These are phyloP conservation scores for Stentor roeselii DNA, from an alignment of 73 alveolate genomes.

Conservation along the genomic window DNA sequence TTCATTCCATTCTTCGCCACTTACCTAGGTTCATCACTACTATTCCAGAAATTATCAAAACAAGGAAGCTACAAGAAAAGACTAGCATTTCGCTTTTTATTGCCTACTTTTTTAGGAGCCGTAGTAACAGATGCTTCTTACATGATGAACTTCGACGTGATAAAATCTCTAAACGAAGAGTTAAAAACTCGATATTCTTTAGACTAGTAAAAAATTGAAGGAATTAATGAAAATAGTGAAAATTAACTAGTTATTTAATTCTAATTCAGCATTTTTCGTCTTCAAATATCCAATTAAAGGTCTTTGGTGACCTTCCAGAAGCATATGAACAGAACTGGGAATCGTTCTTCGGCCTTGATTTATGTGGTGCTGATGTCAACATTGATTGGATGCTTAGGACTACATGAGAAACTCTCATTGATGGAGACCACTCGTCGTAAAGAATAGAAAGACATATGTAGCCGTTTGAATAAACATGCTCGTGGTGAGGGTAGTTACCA, in stretches of 20 bases:
- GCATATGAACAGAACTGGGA: slow-evolving; percentile 52
- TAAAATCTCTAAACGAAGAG: no score
- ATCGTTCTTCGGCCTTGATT: slow-evolving; percentile 77
- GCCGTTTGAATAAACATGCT: slow-evolving; percentile 97
- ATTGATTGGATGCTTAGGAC: slow-evolving; percentile 81
- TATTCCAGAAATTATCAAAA: no score
- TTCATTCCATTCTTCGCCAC: no score
- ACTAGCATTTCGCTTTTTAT: no score
- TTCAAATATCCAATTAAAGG: slow-evolving; percentile 72
- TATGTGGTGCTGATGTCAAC: slow-evolving; percentile 81
- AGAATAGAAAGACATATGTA: slow-evolving; percentile 87
- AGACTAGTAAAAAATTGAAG: no score
- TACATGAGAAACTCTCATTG: slow-evolving; percentile 85
- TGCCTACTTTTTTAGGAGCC: no score
- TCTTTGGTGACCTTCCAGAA: slow-evolving; percentile 74
- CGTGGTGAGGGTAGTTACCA: slow-evolving; percentile 93
- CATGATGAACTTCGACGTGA: no score
- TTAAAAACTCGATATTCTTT: no score
- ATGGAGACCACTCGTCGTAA: slow-evolving; percentile 96
- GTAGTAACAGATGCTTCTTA: no score
- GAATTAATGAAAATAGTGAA: no score
- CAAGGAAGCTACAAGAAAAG: no score
- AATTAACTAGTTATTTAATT: not conserved
- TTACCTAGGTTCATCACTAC: no score
- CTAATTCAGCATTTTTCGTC: slow-evolving; percentile 59